Evolutionary conservation across 768 basidiomycete species (phyloP), one percentile per base, ranked within the genome.

Genomic region (Sarcodon aspratus): DNA sequence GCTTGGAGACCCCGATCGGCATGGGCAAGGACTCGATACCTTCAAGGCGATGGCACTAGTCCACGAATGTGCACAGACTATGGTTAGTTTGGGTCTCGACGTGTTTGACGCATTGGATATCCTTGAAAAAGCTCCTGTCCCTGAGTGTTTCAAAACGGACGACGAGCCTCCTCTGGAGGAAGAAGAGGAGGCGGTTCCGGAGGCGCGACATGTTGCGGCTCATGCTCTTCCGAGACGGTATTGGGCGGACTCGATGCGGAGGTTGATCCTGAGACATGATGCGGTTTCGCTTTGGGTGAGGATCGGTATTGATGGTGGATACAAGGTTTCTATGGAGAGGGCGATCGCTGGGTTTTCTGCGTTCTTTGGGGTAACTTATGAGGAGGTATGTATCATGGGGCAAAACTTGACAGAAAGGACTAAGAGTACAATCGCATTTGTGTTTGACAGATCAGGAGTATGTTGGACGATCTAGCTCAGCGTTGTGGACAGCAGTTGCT

Each of bases 31-130:
- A 5, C 5, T 27, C 3, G 21, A 27, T 27, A 27, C 21, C 21
- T 27, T 27, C 5, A 27, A 27, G 21, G 21, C 21, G 61, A 11
- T 67, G 78, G 48, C 62, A 66, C 40, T 62, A 63, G 33, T 56
- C 60, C 50, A 74, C 73, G 12, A 57, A 65, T 40, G 58, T 62
- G 35, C 51, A 79, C 10, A 63, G 58, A 18, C 57, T 65, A n/a
- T 61, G 61, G 36, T 61, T 71, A 54, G 68, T 67, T 27, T 42
- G 9, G 40, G 40, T 9, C 69, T 75, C 52, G 81, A 82, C 51
- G 68, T 73, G 36, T 82, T 76, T 76, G 74, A 80, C 55, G 70
- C 59, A 13, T 57, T 82, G 48, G 65, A 72, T 15, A 53, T 67
- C 11, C 70, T 73, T 54, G 57, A 64, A 31, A 55, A 60, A 17